Base-by-base conservation (phyloP, 164 flowering plant genomes). In the Tetracentron sinense region DNA sequence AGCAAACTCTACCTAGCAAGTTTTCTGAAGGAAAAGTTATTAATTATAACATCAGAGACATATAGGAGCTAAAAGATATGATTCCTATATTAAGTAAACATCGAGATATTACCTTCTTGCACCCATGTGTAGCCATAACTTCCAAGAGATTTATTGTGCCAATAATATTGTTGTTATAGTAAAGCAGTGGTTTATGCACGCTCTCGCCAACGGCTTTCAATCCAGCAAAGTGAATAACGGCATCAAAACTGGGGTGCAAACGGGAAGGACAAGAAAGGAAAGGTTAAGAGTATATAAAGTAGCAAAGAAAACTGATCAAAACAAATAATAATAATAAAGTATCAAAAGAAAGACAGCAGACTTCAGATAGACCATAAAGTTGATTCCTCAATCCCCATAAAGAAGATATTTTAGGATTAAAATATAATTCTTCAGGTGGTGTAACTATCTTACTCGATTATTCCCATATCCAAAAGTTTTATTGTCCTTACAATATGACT, bases 121-220 rank as follows among this genome's bases (percentile, higher is more conserved):
- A 94, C 56, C 92, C 94, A 77, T 85, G 75, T 33, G 85, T 82
- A 59, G 79, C 85, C 99, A 95, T 95, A 54, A 92, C 94, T 78
- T 92, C 94, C 72, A 92, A 67, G 30, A 95, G 80, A 61, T 69
- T 74, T 44, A 95, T 81, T 27, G 99, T 92, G 62, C 97, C 97
- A 69, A 83, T 81, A 16, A 95, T 67, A 74, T 95, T 91, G 76
- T 95, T 95, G 73, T 90, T 61, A 66, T 77, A 89, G 70, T 92
- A 95, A 47, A 84, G 77, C 70, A 92, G 63, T 16, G 97, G 99
- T 63, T 88, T 88, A 52, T 83, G 78, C 29, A 92, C 97, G 79
- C 99, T 95, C 73, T 95, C 99, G 65, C 99, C 99, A 51, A 94
- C 99, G 11, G 99, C 99, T 79, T 94, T 94, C 49, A 94, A 60